These are phyloP conservation scores for Pichia occidentalis DNA, from an alignment of 805 yeast genomes.

Conservation along the genomic window DNA sequence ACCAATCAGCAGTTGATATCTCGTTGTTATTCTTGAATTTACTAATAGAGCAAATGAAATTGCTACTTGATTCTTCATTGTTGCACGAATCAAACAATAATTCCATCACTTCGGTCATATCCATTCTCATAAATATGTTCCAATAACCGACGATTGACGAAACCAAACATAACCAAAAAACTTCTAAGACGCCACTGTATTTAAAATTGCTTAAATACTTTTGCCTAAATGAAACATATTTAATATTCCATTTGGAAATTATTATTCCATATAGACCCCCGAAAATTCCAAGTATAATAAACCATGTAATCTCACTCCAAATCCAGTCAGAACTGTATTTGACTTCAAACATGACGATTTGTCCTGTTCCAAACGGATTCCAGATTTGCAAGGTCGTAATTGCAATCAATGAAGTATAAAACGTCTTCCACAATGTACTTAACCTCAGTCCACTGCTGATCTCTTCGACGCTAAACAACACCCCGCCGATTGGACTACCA, in stretches of 20 bases:
- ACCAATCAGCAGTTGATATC: not conserved
- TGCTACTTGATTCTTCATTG: not conserved
- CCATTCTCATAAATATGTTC: constrained; percentile 71
- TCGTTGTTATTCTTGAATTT: too few species aligned
- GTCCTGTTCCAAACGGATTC: constrained; percentile 93
- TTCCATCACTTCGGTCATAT: constrained; percentile 96
- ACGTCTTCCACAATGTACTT: constrained; percentile 82
- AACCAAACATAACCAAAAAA: constrained; percentile 53
- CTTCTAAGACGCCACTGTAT: constrained; percentile 62
- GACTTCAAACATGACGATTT: constrained; percentile 89
- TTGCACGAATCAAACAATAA: constrained; percentile 58
- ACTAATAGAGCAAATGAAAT: constrained; percentile 12
- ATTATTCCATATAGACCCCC: constrained; percentile 88
- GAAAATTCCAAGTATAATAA: constrained; percentile 71
- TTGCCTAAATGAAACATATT: constrained; percentile 72
- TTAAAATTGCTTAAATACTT: constrained; percentile 41
- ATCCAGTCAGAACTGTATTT: constrained; percentile 83
- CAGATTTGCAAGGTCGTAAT: constrained; percentile 72
- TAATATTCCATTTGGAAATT: constrained; percentile 67
- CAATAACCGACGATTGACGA: constrained; percentile 78
- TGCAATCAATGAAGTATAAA: constrained; percentile 85
- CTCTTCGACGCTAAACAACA: constrained; percentile 86
- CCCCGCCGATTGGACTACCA: constrained; percentile 96
- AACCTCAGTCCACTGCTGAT: constrained; percentile 69
- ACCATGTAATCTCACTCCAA: constrained; percentile 75